These are phyloP conservation scores for Lunasporangiospora selenospora DNA, from an alignment of 192 early-diverging fungal genomes.

Conservation along the genomic window DNA sequence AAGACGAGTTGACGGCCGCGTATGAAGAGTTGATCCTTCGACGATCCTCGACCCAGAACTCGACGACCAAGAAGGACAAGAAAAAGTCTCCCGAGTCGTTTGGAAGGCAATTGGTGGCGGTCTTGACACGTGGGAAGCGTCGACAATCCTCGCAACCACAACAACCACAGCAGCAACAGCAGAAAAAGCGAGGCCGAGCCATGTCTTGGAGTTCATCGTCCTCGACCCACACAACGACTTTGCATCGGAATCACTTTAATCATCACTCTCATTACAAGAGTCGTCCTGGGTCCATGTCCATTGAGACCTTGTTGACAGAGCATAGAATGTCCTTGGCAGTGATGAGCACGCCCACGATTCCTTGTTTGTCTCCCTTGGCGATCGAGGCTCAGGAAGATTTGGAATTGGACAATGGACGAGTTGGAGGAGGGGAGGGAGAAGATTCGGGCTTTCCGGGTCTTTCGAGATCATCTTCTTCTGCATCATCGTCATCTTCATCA, in stretches of 20 bases:
- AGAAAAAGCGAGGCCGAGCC: constrained; percentile 1
- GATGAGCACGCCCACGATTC: background rate
- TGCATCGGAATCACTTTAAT: too few species aligned
- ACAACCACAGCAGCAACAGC: background rate
- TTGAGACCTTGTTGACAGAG: too few species aligned
- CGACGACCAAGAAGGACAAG: background rate
- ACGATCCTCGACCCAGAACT: too few species aligned
- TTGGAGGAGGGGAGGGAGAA: too few species aligned
- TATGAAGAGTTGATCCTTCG: too few species aligned
- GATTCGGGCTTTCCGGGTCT: too few species aligned
- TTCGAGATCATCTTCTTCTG: too few species aligned
- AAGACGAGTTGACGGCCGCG: too few species aligned
- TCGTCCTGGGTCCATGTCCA: too few species aligned
- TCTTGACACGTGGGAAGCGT: constrained; percentile 15
- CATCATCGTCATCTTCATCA: too few species aligned
- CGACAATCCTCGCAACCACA: constrained; percentile 4
- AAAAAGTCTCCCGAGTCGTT: constrained; percentile 16
- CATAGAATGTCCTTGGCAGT: background rate
- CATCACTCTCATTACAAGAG: too few species aligned
- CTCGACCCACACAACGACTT: background rate
- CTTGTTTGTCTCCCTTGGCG: constrained; percentile 28
- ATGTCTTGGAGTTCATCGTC: background rate
- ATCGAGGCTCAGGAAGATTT: constrained; percentile 37
- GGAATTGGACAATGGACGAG: too few species aligned
- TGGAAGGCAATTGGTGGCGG: constrained; percentile 12